Conservation (phyloP, 768 basidiomycete species). For the Auriscalpium orientale region DNA sequence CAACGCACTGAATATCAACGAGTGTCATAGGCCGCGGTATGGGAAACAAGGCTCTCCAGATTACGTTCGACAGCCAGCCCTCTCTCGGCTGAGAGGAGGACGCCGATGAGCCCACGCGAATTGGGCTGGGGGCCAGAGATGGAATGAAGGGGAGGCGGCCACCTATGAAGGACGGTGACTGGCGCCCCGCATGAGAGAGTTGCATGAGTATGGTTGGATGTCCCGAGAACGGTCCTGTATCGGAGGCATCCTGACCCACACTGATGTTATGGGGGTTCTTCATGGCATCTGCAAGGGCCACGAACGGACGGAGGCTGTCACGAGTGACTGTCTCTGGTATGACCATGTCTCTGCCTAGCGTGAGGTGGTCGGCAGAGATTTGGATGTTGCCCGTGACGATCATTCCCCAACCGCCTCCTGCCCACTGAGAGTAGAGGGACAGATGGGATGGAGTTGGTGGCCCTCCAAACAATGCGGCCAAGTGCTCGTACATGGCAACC, state of each 20-base stretch:
- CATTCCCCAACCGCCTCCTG: conserved; percentile 76
- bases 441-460: conserved; percentile 61
- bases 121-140: conserved; percentile 66
- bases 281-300: conserved; percentile 41
- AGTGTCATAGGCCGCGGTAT: conserved; percentile 52
- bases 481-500: conserved; percentile 89
- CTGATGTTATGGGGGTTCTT: conserved; percentile 25
- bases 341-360: conserved; percentile 67
- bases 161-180: conserved; percentile 67
- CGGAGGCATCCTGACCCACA: background rate
- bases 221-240: background rate
- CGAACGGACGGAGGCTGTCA: conserved; percentile 43
- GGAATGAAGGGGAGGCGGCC: conserved; percentile 53
- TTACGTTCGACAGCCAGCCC: conserved; percentile 25
- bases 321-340: conserved; percentile 39
- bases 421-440: conserved; percentile 69
- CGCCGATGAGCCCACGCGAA: conserved; percentile 35
- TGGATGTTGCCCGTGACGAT: conserved; percentile 83
- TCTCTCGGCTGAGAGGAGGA: conserved; percentile 1
- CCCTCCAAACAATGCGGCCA: conserved; percentile 58
- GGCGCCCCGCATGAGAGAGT: conserved; percentile 75
- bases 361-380: conserved; percentile 52
- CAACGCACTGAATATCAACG: conserved; percentile 52
- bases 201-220: conserved; percentile 50
- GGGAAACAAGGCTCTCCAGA: conserved; percentile 52